Base-by-base conservation (phyloP, 495 filamentous ascomycete species). In the Neurospora pannonica region DNA sequence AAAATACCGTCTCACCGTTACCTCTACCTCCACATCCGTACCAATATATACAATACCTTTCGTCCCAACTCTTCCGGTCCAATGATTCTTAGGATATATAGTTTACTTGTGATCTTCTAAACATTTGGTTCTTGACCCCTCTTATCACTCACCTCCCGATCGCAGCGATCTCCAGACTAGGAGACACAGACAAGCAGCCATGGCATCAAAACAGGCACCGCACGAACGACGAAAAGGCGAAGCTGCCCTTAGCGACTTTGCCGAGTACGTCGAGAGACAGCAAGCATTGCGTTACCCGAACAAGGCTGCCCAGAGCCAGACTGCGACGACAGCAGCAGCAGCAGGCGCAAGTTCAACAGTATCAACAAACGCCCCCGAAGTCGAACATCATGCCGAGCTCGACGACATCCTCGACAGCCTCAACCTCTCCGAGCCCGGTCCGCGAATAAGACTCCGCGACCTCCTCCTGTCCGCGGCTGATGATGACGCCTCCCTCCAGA, bases 251-350 rank as follows among this genome's bases (percentile, higher is more conserved):
- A 95, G 92, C 86, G 96, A 98, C 77, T 99, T 99, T 79, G 94
- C 97, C 81, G 96, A 98, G 82, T 98, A 97, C 77, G 97, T 97
- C 74, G 94, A 98, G 81, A 91, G 95, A 83, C 94, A 99, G 81
- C 95, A 98, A 82, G 88, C 89, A 5, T 80, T 91, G 76, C 84
- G 90, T 31, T 85, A 88, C 81, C 82, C 88, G 46, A 77, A 81
- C 43, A 84, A 83, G 39, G 71, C 81, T 13, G 40, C 82, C 8
- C 74, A 86, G 75, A 72, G 81, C 78, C 43, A 36, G 34, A 69
- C 83, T 78, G 40, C 81, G 73, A 71, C 76, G 75, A 62, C 70
- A 5, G 13, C 73, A n/a, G 24, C 73, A 3, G 46, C 74, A 76
- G 67, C 70, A 89, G 93, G 43, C 19, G 7, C 43, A 48, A 48